A percentile compares a stretch with the other conserved stretches of the same genome.
Conservation (phyloP, 2,329 filamentous ascomycete genomes). For the Trichoderma brevicompactum region DNA sequence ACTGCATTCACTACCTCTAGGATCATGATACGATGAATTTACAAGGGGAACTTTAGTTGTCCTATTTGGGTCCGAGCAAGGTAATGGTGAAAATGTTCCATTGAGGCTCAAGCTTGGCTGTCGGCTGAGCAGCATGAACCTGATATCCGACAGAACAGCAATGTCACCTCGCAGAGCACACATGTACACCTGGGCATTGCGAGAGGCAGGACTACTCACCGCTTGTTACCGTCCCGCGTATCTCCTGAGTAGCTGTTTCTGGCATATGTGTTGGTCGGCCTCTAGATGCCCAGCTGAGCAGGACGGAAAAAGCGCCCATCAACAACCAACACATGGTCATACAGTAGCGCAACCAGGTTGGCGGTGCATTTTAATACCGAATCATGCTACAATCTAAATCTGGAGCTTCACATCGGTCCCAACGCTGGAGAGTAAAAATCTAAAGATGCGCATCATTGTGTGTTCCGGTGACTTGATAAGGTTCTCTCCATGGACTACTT, state of each 20-base stretch:
- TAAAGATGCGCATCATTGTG: not conserved
- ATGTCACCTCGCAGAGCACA: not conserved
- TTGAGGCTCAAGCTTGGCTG: not conserved
- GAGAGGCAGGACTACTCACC: not conserved
- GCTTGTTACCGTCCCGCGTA: not conserved
- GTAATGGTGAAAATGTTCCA: not conserved
- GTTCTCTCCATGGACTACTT: not conserved
- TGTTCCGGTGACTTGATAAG: not conserved
- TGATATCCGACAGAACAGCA: not conserved
- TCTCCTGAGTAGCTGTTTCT: too few species aligned
- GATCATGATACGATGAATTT: not conserved
- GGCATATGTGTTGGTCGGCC: not conserved
- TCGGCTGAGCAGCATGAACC: not conserved
- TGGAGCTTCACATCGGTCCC: not conserved
- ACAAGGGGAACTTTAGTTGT: too few species aligned
- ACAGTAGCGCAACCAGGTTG: not conserved
- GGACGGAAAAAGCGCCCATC: slow-evolving; percentile 15
- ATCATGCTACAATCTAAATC: not conserved
- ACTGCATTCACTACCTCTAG: too few species aligned
- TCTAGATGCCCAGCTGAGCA: not conserved
- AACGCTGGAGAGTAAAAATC: not conserved
- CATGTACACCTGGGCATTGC: not conserved
- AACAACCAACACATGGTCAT: slow-evolving; percentile 28
- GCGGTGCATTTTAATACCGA: not conserved
- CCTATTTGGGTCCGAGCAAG: not conserved